Evolutionary conservation across 257 asterid genomes (phyloP).

Genomic region (Ajuga chamaepitys): DNA sequence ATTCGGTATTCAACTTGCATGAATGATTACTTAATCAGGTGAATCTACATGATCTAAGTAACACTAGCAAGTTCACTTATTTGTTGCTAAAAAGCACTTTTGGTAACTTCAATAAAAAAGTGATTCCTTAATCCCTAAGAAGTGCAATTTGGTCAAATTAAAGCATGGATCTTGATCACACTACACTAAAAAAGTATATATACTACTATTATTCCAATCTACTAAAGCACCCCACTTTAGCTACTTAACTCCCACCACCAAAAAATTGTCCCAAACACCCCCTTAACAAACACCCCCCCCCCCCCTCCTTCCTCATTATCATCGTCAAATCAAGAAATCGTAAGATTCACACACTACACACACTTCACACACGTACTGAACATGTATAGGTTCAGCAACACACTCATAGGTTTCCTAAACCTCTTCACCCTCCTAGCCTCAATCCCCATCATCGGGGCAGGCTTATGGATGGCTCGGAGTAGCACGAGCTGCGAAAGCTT

Average conservation of each 20-base stretch:
- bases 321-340: background rate
- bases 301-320: background rate
- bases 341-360: background rate
- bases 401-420: conserved; percentile 82
- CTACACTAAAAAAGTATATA: conserved; percentile 13
- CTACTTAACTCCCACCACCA: conserved; percentile 14
- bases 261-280: background rate
- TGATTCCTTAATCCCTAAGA: conserved; percentile 74
- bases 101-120: conserved; percentile 17
- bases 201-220: conserved; percentile 28
- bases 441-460: conserved; percentile 94
- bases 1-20: background rate
- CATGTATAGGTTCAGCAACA: conserved; percentile 84
- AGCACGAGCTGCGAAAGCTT: conserved; percentile 82
- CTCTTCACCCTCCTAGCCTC: conserved; percentile 85
- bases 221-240: conserved; percentile 28
- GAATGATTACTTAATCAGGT: background rate
- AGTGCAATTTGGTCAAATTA: conserved; percentile 33
- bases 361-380: background rate
- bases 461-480: conserved; percentile 86
- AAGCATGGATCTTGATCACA: conserved; percentile 22
- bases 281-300: too few species aligned
- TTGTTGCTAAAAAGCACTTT: conserved; percentile 12
- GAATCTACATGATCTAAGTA: background rate
- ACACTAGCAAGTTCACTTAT: background rate